Percentiles rank a stretch among this genome's conserved stretches.
Evolutionary conservation across 2,329 filamentous ascomycete species (phyloP).

Genomic region (Lecanoromycetidae sp.): DNA sequence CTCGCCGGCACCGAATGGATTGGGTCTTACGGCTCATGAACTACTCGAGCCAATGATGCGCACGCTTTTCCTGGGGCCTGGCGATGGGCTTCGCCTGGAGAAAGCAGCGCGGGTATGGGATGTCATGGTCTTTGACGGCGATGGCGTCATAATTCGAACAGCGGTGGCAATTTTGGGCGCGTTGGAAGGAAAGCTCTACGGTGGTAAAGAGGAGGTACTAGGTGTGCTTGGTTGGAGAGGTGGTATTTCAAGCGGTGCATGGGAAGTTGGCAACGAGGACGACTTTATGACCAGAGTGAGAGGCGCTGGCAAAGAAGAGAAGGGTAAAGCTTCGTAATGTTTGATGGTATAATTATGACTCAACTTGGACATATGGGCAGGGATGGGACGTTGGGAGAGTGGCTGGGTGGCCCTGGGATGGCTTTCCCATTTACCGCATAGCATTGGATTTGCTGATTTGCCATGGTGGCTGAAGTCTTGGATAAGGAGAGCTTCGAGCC

Average conservation of each 20-base stretch:
- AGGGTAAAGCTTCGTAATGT: not conserved
- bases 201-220: slow-evolving; percentile 32
- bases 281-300: slow-evolving; percentile 20
- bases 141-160: slow-evolving; percentile 57
- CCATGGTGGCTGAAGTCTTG: not conserved
- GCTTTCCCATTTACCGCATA: not conserved
- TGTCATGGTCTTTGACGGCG: slow-evolving; percentile 71
- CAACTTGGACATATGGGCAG: not conserved
- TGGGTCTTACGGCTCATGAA: slow-evolving; percentile 27
- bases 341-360: slow-evolving; percentile 3
- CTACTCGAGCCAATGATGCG: slow-evolving; percentile 43
- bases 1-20: slow-evolving; percentile 20
- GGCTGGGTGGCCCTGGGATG: not conserved
- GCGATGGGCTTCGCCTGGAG: slow-evolving; percentile 39
- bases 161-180: slow-evolving; percentile 52
- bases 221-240: slow-evolving; percentile 31
- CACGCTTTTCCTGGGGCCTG: slow-evolving; percentile 32
- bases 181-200: slow-evolving; percentile 41
- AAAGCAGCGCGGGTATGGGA: slow-evolving; percentile 66
- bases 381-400: not conserved
- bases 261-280: slow-evolving; percentile 21
- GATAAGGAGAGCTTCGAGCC: too few relatives aligned
- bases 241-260: slow-evolving; percentile 17
- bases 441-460: too few relatives aligned
- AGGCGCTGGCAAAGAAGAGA: slow-evolving; percentile 22